phyloP scores from a whole-genome alignment of 2,329 filamentous ascomycete species.

The Cordyceps fumosorosea region DNA sequence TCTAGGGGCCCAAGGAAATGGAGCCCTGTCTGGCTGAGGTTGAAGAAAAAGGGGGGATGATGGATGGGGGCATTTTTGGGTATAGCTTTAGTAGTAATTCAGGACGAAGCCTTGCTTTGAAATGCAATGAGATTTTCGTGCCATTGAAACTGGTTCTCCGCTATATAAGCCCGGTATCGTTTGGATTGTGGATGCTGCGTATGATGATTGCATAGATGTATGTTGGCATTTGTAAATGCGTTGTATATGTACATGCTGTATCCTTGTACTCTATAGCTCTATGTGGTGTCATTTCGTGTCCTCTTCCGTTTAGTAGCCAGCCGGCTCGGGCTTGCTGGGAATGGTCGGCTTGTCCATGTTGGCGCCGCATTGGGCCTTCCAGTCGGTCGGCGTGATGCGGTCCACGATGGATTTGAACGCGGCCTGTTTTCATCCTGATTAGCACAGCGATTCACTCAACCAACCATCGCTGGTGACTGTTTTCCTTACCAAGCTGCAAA shows the following conservation, averaged over 20 bases:
- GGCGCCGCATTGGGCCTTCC: slow-evolving; percentile 52
- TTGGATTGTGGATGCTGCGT: not conserved
- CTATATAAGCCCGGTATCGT: not conserved
- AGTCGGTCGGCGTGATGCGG: slow-evolving; percentile 77
- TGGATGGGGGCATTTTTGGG: not conserved
- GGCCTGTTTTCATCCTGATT: slow-evolving; percentile 39
- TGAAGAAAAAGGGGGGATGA: not conserved
- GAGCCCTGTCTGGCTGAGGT: not conserved
- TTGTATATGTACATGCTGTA: not conserved
- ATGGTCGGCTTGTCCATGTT: slow-evolving; percentile 39
- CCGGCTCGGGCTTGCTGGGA: slow-evolving; percentile 43
- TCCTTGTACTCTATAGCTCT: not conserved
- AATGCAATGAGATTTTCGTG: slow-evolving; percentile 1
- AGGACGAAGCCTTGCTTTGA: slow-evolving; percentile 8
- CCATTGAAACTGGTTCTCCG: not conserved
- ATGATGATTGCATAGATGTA: not conserved
- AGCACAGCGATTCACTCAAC: not conserved
- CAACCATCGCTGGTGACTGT: no score
- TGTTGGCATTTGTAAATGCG: not conserved
- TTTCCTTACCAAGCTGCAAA: slow-evolving; percentile 72
- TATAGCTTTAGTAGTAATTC: slow-evolving; percentile 10
- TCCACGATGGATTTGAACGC: slow-evolving; percentile 93
- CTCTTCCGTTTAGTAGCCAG: slow-evolving; percentile 35
- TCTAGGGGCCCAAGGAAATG: not conserved
- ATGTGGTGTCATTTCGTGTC: not conserved